phyloP scores from a whole-genome alignment of 768 basidiomycete species.

The Lactarius evosmus region DNA sequence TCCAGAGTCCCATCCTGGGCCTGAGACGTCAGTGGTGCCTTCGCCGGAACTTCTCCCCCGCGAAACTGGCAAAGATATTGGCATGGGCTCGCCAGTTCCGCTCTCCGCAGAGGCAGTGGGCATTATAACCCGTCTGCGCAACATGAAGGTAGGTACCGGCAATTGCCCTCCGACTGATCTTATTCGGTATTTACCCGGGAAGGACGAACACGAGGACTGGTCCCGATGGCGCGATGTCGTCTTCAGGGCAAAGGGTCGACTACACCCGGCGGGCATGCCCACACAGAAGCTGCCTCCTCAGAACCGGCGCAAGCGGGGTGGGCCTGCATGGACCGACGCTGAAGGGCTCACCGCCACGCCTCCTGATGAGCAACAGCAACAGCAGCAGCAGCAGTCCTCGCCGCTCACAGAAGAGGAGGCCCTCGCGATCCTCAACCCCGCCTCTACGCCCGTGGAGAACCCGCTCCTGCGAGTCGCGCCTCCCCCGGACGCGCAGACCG shows the following conservation, averaged over 20 bases:
- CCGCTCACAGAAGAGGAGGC: conserved; percentile 53
- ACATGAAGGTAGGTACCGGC: conserved; percentile 62
- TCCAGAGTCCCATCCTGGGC: background rate
- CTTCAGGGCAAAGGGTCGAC: conserved; percentile 67
- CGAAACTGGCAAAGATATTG: conserved; percentile 84
- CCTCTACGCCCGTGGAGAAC: conserved; percentile 14
- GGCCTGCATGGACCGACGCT: conserved; percentile 36
- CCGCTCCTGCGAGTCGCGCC: conserved; percentile 23
- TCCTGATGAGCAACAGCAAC: background rate
- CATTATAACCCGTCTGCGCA: conserved; percentile 74
- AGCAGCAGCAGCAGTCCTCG: conserved; percentile 25
- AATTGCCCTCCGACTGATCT: conserved; percentile 9
- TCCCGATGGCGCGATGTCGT: conserved; percentile 84
- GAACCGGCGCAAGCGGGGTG: conserved; percentile 58
- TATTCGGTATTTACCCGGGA: conserved; percentile 2
- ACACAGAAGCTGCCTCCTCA: conserved; percentile 56
- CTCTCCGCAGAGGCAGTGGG: conserved; percentile 73
- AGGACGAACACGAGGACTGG: conserved; percentile 90
- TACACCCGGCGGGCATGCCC: conserved; percentile 40
- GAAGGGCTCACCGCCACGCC: background rate
- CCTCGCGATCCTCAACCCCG: conserved; percentile 33
- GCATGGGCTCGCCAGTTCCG: conserved; percentile 81
- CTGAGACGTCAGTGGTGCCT: background rate
- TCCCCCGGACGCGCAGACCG: conserved; percentile 36
- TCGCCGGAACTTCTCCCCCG: conserved; percentile 59